Evolutionary conservation across 2,329 filamentous ascomycete species (phyloP).

Genomic region (Metarhizium brunneum): DNA sequence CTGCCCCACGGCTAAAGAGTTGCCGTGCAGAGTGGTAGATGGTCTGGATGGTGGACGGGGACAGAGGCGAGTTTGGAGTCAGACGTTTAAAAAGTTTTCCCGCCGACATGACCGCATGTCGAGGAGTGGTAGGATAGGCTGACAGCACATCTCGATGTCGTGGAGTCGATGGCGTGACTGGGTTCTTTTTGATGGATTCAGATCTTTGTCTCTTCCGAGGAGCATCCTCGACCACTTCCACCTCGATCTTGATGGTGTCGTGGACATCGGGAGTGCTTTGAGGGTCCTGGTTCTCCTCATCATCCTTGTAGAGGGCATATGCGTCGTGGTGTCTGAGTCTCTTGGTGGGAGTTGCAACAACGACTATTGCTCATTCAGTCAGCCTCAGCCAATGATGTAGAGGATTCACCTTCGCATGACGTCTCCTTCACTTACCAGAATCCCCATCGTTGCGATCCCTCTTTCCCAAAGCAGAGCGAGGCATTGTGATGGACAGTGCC

Average conservation of each 20-base stretch:
- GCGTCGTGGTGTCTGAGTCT: conserved; percentile 34
- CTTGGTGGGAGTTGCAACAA: conserved; percentile 31
- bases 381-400: conserved; percentile 3
- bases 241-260: conserved; percentile 33
- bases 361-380: conserved; percentile 12
- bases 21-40: conserved; percentile 84
- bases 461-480: conserved; percentile 24
- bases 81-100: conserved; percentile 68
- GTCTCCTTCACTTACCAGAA: conserved; percentile 17
- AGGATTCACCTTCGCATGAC: not conserved
- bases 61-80: conserved; percentile 66
- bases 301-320: conserved; percentile 29
- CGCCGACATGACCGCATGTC: conserved; percentile 70
- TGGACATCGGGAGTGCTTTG: conserved; percentile 11
- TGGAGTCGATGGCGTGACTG: conserved; percentile 63
- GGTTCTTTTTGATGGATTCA: conserved; percentile 32
- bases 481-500: conserved; percentile 15
- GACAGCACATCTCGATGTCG: conserved; percentile 72
- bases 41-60: conserved; percentile 59
- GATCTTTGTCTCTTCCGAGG: conserved; percentile 16
- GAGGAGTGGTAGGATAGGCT: conserved; percentile 66
- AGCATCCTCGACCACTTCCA: conserved; percentile 28
- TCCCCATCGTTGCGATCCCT: conserved; percentile 20
- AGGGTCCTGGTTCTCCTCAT: conserved; percentile 59
- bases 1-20: conserved; percentile 71